Percentiles rank a stretch among this genome's conserved stretches.
These are phyloP conservation scores for Pugionium dolabratum DNA, from an alignment of 345 rosid genomes.

Conservation along the genomic window DNA sequence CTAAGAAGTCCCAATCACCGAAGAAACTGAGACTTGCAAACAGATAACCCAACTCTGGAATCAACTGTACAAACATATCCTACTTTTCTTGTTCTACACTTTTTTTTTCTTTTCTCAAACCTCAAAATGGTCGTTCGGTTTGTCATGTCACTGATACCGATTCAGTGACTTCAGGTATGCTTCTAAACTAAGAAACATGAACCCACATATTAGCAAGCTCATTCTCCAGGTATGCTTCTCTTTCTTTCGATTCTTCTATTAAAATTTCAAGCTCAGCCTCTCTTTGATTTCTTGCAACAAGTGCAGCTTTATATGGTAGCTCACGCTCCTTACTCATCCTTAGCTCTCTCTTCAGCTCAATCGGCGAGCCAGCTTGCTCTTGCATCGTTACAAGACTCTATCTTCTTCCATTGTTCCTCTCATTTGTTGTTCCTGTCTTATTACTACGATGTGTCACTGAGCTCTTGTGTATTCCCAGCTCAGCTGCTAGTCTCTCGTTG, in stretches of 20 bases:
- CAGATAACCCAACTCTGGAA: conserved; percentile 24
- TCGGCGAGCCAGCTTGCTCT: conserved; percentile 58
- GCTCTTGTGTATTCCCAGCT: conserved; percentile 64
- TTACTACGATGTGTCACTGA: conserved; percentile 56
- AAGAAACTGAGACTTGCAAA: too few relatives aligned
- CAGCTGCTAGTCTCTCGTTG: conserved; percentile 76
- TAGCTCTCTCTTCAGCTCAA: conserved; percentile 81
- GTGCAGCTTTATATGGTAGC: conserved; percentile 70
- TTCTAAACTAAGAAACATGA: conserved; percentile 83
- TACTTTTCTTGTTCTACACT: neutral
- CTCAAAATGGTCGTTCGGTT: conserved; percentile 40
- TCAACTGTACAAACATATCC: conserved; percentile 37
- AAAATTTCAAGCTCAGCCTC: conserved; percentile 77
- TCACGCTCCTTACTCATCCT: conserved; percentile 80
- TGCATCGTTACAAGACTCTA: conserved; percentile 50
- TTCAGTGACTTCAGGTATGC: conserved; percentile 53
- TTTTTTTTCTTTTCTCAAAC: conserved; percentile 15
- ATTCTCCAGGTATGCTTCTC: conserved; percentile 93
- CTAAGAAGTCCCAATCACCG: too few relatives aligned
- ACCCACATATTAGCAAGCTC: conserved; percentile 99
- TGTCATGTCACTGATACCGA: conserved; percentile 38
- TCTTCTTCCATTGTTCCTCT: conserved; percentile 69
- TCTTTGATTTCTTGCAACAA: conserved; percentile 68
- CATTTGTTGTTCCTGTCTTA: conserved; percentile 41
- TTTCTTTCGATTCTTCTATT: conserved; percentile 84